Percentiles rank a stretch among this genome's conserved stretches.
phyloP scores from a whole-genome alignment of 192 early-diverging fungal genomes.

The Coemansia sp. region DNA sequence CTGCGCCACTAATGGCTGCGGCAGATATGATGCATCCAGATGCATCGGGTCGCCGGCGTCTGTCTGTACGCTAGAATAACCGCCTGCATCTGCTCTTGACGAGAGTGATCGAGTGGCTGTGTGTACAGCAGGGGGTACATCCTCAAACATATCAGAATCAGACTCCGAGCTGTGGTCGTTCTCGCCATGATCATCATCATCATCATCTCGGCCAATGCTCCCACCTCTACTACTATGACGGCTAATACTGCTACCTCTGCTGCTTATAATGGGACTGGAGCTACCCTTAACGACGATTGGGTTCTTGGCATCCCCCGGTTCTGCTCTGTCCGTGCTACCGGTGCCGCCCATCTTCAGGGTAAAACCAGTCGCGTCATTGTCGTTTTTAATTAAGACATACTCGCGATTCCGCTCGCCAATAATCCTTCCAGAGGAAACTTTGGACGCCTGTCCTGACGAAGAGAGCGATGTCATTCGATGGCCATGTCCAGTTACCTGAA shows the following conservation, averaged over 20 bases:
- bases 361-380: slow-evolving; percentile 68
- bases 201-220: too few species aligned
- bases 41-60: too few species aligned
- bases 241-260: slow-evolving; percentile 22
- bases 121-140: slow-evolving; percentile 23
- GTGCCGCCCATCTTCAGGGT: slow-evolving; percentile 45
- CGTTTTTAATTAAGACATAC: slow-evolving; percentile 85
- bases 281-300: slow-evolving; percentile 2
- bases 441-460: not conserved
- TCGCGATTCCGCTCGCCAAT: slow-evolving; percentile 78
- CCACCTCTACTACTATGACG: too few species aligned
- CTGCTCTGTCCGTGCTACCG: slow-evolving; percentile 1
- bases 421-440: slow-evolving; percentile 59
- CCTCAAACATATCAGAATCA: slow-evolving; percentile 56
- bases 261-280: slow-evolving; percentile 10
- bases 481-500: slow-evolving; percentile 50
- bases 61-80: too few species aligned
- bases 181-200: not conserved
- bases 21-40: too few species aligned
- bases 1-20: too few species aligned
- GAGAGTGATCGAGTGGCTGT: not conserved
- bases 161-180: slow-evolving; percentile 1
- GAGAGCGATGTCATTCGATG: slow-evolving; percentile 18
- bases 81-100: too few species aligned
- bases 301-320: slow-evolving; percentile 1